Evolutionary conservation across 1,139 yeast species (phyloP), one percentile per base, ranked within the genome.

Genomic region (Kluyveromyces sp.): DNA sequence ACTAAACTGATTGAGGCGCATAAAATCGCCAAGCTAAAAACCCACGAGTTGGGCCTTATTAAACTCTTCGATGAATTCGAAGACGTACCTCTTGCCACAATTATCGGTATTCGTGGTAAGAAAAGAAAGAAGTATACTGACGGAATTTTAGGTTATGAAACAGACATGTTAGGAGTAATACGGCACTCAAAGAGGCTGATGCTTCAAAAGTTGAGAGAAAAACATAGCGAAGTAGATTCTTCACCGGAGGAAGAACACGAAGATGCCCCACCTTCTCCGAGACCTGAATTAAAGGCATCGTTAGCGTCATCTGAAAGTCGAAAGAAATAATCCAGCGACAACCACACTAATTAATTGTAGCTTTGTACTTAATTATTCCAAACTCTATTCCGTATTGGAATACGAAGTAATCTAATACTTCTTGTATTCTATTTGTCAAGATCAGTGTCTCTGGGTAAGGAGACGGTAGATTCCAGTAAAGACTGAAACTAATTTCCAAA

Each of bases 91-190:
- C 52, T 61, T 54, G 65, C 64, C 1, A 56, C 62, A 3, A 56
- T 60, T 4, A 53, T 61, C 13, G 66, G 66, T 13, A 56, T 61
- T 22, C 57, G 66, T 38, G 65, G 65, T 36, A 61, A 61, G 47
- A 63, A 60, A 43, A 53, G 65, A 35, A 59, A 55, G 52, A 60
- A 55, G 49, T 61, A 52, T 45, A 54, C 49, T 26, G 65, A 61
- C 40, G 53, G 53, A 7, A 49, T 58, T 17, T 44, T 61, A 15
- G 65, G 64, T 2, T 60, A 57, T 44, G 65, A 63, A 46, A 61
- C 66, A 3, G 63, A 58, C 43, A 38, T 38, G 41, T 22, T 38
- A 20, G 41, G 41, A 22, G 41, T 38, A n/a, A 15, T 38, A 12
- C 41, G 41, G 20, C 41, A 38, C 26, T 38, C 41, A 6, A 38